Conservation (phyloP, 2,329 filamentous ascomycete species). For the Aspergillus carbonarius region DNA sequence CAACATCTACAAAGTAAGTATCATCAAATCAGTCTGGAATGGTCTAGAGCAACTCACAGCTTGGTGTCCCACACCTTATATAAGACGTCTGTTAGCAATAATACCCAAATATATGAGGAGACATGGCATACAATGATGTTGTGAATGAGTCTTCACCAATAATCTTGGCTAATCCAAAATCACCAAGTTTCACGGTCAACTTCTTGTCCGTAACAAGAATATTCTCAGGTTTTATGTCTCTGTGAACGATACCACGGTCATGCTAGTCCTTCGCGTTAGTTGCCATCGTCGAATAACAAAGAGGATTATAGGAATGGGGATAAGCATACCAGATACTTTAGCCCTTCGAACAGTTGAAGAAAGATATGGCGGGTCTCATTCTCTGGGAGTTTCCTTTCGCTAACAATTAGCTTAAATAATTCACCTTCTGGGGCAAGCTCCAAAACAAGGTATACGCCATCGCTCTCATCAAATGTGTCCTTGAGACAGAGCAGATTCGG, state of each 20-base stretch:
- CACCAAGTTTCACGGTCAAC: constrained; percentile 84
- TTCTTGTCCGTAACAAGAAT: constrained; percentile 85
- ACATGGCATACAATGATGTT: constrained; percentile 69
- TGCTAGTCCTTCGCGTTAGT: constrained; percentile 59
- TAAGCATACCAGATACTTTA: constrained; percentile 82
- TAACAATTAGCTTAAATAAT: constrained; percentile 91
- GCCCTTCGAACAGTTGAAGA: constrained; percentile 83
- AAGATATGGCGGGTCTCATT: constrained; percentile 83
- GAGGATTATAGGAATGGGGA: background rate
- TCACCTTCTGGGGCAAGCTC: constrained; percentile 92
- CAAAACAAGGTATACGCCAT: constrained; percentile 86
- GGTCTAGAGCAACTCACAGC: constrained; percentile 56
- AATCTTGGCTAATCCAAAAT: constrained; percentile 97
- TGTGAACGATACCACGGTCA: constrained; percentile 93
- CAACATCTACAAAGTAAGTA: constrained; percentile 62
- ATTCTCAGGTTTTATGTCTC: constrained; percentile 97
- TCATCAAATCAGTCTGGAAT: background rate
- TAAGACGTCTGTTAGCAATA: constrained; percentile 13
- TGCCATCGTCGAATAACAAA: background rate
- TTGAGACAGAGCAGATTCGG: constrained; percentile 90
- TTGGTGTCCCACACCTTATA: constrained; percentile 78
- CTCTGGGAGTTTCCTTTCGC: constrained; percentile 85
- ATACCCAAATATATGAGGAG: background rate
- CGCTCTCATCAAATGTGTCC: constrained; percentile 88
- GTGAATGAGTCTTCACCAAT: constrained; percentile 98